Base-by-base conservation (phyloP, 345 rosid species). In the Gossypium herbaceum region DNA sequence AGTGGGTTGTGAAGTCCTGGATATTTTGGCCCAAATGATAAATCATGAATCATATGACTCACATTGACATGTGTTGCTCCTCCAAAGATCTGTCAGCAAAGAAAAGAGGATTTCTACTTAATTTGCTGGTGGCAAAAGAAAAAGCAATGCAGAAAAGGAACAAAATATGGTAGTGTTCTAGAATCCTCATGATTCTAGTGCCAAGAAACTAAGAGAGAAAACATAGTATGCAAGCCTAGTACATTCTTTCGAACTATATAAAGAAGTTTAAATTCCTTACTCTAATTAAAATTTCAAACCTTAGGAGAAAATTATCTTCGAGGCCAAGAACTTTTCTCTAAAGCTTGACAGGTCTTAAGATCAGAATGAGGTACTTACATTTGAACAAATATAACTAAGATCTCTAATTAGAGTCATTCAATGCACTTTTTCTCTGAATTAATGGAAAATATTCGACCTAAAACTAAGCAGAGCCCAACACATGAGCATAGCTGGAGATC, bases 1-100 rank as follows among this genome's bases (percentile, higher is more conserved):
- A 96, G 92, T 44, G 98, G 99, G 77, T 96, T 96, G 88, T 92
- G 98, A 79, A 92, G 73, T 75, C 99, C 98, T 2, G 97, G 99
- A 82, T 92, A 96, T 73, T 93, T 86, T 5, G 97, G 98, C 68
- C 99, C 98, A 81, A 96, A 96, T 68, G 99, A 88, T 78, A 96
- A 77, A 81, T 92, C 94, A 73, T 96, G 91, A 77, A 96, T 92
- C 55, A 79, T 41, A 84, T 96, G 99, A 79, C 97, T 96, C 45
- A 96, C 94, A 73, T 93, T 96, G 51, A 96, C 99, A 62, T 87
- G 88, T 17, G 73, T 89, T 39, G 97, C 79, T 25, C 97, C 97
- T 3, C 89, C 97, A 84, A 96, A 96, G 76, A 93, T 96, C 99
- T 96, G 89, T 68, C 41, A 55, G 73, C 12, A 62, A 47, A 70